Conservation (phyloP, 371 early-diverging fungal species). For the Rhizopus microsporus region DNA sequence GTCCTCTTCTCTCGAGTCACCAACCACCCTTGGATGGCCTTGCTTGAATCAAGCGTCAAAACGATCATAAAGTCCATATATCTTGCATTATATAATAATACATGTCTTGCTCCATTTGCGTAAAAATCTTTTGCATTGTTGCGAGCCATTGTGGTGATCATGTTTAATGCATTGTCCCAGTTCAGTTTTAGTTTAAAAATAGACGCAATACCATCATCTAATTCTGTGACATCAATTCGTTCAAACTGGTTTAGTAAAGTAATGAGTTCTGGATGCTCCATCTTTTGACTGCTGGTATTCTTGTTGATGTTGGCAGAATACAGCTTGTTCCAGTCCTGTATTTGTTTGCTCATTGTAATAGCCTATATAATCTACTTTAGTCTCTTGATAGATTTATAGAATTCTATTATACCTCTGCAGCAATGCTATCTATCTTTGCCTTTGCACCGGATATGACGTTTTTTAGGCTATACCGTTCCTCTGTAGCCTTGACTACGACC, state of each 20-base stretch:
- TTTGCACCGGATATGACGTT: constrained; percentile 37
- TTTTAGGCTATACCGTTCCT: constrained; percentile 28
- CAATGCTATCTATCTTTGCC: constrained; percentile 34
- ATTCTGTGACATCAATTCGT: constrained; percentile 27
- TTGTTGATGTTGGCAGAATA: constrained; percentile 19
- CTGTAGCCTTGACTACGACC: constrained; percentile 20
- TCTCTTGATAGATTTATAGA: neutral
- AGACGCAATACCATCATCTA: constrained; percentile 29
- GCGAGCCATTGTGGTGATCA: constrained; percentile 19
- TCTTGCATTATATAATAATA: constrained; percentile 37
- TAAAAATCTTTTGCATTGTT: constrained; percentile 31
- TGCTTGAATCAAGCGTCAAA: constrained; percentile 18
- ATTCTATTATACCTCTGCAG: constrained; percentile 30
- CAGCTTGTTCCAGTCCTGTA: constrained; percentile 38
- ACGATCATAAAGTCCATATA: constrained; percentile 50
- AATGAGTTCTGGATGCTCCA: constrained; percentile 20
- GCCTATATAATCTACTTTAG: neutral
- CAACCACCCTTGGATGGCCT: constrained; percentile 34
- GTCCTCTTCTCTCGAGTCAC: constrained; percentile 36
- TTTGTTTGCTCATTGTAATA: constrained; percentile 32
- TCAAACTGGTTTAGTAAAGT: constrained; percentile 37
- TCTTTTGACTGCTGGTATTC: neutral
- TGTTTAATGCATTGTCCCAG: constrained; percentile 36
- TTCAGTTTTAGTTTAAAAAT: constrained; percentile 27
- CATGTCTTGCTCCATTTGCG: constrained; percentile 30